Conservation (phyloP, 2,329 filamentous ascomycete genomes). For the Myriosclerotinia duriaeana region DNA sequence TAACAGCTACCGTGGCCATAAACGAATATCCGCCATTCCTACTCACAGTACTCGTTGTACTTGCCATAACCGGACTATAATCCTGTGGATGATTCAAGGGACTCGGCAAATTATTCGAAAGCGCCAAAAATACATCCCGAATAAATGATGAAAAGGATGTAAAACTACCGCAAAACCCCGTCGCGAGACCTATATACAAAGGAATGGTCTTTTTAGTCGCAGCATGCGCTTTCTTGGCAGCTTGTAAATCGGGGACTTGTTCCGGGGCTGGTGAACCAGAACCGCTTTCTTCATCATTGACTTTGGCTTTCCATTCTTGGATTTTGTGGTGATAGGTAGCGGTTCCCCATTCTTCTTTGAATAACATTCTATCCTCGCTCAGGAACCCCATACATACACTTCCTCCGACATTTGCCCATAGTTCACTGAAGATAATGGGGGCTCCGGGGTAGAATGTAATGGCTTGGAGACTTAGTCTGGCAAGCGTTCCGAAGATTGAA, state of each 20-base stretch:
- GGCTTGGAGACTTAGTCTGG: slow-evolving; percentile 75
- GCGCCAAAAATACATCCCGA: slow-evolving; percentile 73
- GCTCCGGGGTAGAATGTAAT: slow-evolving; percentile 77
- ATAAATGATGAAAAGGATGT: slow-evolving; percentile 89
- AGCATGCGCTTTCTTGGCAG: slow-evolving; percentile 57
- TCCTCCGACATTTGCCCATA: slow-evolving; percentile 88
- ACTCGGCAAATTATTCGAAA: slow-evolving; percentile 69
- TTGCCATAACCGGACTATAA: slow-evolving; percentile 37
- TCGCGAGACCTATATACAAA: slow-evolving; percentile 81
- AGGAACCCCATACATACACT: slow-evolving; percentile 84
- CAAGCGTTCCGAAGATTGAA: slow-evolving; percentile 79
- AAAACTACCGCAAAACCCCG: slow-evolving; percentile 85
- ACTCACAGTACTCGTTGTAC: slow-evolving; percentile 43
- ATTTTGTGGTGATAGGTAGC: slow-evolving; percentile 44
- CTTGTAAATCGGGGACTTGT: slow-evolving; percentile 43
- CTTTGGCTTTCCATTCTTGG: slow-evolving; percentile 41
- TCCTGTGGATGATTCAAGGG: slow-evolving; percentile 47
- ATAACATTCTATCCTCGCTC: slow-evolving; percentile 72
- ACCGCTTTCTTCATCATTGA: slow-evolving; percentile 44
- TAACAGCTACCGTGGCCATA: slow-evolving; percentile 73
- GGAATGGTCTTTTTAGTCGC: slow-evolving; percentile 81
- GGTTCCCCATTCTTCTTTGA: slow-evolving; percentile 64
- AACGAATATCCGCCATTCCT: slow-evolving; percentile 78
- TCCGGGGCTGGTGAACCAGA: slow-evolving; percentile 21
- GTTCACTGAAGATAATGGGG: slow-evolving; percentile 68